Evolutionary conservation across 2,329 filamentous ascomycete genomes (phyloP).

Genomic region (Xylariaceae sp.): DNA sequence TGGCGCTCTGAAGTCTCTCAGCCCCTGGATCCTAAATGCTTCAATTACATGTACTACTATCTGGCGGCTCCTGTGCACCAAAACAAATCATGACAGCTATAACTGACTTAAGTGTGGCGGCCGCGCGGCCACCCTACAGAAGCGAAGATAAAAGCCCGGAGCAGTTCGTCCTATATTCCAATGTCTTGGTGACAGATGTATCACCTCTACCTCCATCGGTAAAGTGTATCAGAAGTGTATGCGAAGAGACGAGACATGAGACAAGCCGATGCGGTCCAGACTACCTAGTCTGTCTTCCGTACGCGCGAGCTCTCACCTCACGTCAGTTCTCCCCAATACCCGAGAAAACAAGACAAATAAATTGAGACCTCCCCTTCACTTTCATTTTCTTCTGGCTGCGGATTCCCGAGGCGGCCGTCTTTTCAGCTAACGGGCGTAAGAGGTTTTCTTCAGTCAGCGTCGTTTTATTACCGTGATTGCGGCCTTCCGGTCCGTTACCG

Average conservation of each 20-base stretch:
- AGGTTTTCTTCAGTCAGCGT: not conserved
- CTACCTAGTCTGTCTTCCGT: not conserved
- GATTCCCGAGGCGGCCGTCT: constrained; percentile 2
- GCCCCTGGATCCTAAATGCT: not conserved
- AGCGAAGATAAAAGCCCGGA: constrained; percentile 5
- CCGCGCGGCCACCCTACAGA: not conserved
- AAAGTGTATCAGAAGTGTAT: not conserved
- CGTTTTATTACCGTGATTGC: not conserved
- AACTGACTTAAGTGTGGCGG: not conserved
- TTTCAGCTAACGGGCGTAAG: constrained; percentile 14
- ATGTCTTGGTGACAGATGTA: not conserved
- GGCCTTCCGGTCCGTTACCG: not conserved
- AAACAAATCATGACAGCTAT: not conserved
- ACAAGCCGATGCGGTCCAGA: constrained; percentile 6
- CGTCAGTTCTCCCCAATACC: not conserved
- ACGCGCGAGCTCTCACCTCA: not conserved
- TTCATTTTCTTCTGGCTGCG: constrained; percentile 11
- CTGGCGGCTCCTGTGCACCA: not conserved
- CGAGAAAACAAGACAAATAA: constrained; percentile 7
- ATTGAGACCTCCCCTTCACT: constrained; percentile 4
- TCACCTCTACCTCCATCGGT: not conserved
- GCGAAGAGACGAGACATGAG: constrained; percentile 2
- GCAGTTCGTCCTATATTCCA: not conserved
- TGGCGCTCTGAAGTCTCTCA: not conserved
- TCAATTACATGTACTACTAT: not conserved